Evolutionary conservation across 192 early-diverging fungal genomes (phyloP).

Genomic region (Coemansia sp.): DNA sequence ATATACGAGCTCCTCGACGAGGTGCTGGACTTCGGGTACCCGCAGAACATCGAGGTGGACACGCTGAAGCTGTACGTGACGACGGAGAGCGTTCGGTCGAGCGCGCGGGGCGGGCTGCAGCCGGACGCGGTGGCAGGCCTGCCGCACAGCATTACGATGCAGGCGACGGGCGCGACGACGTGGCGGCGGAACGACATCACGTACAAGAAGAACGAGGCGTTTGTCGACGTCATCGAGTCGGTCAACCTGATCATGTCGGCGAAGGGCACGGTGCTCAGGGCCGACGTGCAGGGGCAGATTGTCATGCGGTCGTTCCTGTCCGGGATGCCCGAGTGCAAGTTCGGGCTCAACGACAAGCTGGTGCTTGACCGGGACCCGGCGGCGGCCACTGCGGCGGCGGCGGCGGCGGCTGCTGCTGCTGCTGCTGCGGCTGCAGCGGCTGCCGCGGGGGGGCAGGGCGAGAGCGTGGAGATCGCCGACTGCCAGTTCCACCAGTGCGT

Average conservation of each 20-base stretch:
- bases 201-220: constrained; percentile 98
- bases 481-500: constrained; percentile 99
- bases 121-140: constrained; percentile 17
- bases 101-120: constrained; percentile 32
- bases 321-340: constrained; percentile 97
- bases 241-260: constrained; percentile 89
- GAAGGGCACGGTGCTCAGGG: constrained; percentile 83
- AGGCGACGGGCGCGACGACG: constrained; percentile 91
- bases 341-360: constrained; percentile 94
- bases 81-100: constrained; percentile 80
- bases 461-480: constrained; percentile 91
- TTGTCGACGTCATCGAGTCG: constrained; percentile 97
- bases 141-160: constrained; percentile 84
- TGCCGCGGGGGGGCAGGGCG: too few relatives aligned
- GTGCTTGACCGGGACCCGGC: constrained; percentile 74
- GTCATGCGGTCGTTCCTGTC: constrained; percentile 94
- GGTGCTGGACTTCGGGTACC: constrained; percentile 84
- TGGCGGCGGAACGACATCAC: constrained; percentile 93
- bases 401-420: not conserved
- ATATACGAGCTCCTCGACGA: constrained; percentile 87
- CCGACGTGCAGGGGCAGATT: constrained; percentile 87
- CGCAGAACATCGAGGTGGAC: constrained; percentile 81
- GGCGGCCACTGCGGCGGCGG: not conserved
- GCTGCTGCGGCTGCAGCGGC: too few relatives aligned
- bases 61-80: constrained; percentile 85